phyloP scores from a whole-genome alignment of 1,284 basidiomycete species.

The Moniliophthora roreri region DNA sequence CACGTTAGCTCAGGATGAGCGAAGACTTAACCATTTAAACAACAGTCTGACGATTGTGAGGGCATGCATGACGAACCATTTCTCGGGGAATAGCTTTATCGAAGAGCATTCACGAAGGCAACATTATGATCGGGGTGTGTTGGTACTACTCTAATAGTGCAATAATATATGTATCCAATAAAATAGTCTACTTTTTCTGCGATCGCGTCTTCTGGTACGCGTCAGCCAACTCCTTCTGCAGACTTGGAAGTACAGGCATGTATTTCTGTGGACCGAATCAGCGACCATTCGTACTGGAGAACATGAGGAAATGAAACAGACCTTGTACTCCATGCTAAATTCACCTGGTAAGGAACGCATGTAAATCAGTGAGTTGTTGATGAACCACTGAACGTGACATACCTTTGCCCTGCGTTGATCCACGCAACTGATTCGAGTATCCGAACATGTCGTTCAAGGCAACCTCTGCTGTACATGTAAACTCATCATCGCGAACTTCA shows the following conservation, averaged over 20 bases:
- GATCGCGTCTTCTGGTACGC: conserved; percentile 54
- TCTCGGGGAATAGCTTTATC: too few relatives aligned
- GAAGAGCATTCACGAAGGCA: too few relatives aligned
- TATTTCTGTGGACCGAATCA: conserved; percentile 51
- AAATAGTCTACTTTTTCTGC: conserved; percentile 52
- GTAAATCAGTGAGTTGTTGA: not conserved
- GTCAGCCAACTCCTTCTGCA: conserved; percentile 83
- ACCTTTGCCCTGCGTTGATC: conserved; percentile 95
- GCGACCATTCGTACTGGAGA: conserved; percentile 6
- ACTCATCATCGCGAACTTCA: conserved; percentile 97
- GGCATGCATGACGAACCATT: too few relatives aligned
- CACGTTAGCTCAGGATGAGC: too few relatives aligned
- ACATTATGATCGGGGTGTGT: too few relatives aligned
- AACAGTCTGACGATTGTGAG: too few relatives aligned
- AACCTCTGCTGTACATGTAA: conserved; percentile 90
- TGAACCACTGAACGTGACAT: conserved; percentile 2
- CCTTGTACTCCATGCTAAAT: conserved; percentile 97
- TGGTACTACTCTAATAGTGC: too few relatives aligned
- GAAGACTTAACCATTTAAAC: too few relatives aligned
- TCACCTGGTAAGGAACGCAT: conserved; percentile 47
- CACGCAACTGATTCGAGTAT: conserved; percentile 90
- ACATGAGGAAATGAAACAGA: conserved; percentile 28
- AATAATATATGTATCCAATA: too few relatives aligned
- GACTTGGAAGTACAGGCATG: conserved; percentile 83
- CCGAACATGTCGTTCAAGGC: conserved; percentile 99